Conservation (phyloP, 371 early-diverging fungal species). For the Syncephalastrum sp. region DNA sequence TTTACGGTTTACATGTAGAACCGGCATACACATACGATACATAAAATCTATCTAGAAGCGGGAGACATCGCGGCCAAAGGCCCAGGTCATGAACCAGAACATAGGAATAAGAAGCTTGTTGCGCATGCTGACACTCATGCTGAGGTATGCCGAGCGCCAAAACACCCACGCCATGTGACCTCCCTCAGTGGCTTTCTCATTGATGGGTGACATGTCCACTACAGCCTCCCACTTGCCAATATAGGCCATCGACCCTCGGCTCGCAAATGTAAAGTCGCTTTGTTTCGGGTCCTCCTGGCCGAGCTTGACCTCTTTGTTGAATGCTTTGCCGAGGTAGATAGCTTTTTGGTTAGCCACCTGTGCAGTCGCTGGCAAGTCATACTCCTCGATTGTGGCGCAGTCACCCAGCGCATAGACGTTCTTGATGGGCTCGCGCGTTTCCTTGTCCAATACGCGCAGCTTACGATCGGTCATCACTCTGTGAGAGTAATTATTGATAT, state of each 20-base stretch:
- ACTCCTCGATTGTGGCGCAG: slow-evolving; percentile 69
- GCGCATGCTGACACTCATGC: slow-evolving; percentile 67
- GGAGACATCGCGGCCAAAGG: no score
- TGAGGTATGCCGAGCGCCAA: slow-evolving; percentile 81
- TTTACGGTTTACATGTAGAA: no score
- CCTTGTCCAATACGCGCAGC: slow-evolving; percentile 61
- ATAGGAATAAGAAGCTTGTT: slow-evolving; percentile 76
- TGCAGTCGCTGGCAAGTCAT: slow-evolving; percentile 73
- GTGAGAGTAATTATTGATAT: neutral
- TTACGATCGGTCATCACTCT: slow-evolving; percentile 66
- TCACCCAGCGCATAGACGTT: slow-evolving; percentile 78
- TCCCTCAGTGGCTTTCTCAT: slow-evolving; percentile 41
- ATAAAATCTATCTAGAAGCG: no score
- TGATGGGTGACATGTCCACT: slow-evolving; percentile 50
- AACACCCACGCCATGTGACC: slow-evolving; percentile 67
- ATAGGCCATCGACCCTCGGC: slow-evolving; percentile 42
- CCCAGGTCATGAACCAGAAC: slow-evolving; percentile 51
- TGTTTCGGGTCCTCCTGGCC: slow-evolving; percentile 15
- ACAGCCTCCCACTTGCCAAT: slow-evolving; percentile 59
- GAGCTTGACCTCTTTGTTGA: slow-evolving; percentile 26
- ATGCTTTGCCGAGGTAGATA: slow-evolving; percentile 54
- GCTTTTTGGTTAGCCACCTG: slow-evolving; percentile 87
- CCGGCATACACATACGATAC: no score
- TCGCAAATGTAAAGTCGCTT: slow-evolving; percentile 31
- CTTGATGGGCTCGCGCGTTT: slow-evolving; percentile 31